phyloP scores from a whole-genome alignment of 2,329 filamentous ascomycete genomes.

The Lasiodiplodia hormozganensis region DNA sequence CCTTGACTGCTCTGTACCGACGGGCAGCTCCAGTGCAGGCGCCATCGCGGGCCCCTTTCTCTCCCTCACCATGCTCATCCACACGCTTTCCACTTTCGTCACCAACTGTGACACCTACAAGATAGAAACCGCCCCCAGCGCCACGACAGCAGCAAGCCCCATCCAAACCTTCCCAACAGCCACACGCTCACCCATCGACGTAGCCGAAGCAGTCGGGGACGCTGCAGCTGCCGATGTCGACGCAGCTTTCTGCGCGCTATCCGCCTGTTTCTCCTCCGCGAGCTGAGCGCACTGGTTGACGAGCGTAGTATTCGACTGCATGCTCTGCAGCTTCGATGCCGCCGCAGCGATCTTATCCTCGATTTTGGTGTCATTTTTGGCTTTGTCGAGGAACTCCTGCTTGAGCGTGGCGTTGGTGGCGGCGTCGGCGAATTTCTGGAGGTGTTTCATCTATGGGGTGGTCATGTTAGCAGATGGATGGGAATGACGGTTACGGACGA shows the following conservation, averaged over 20 bases:
- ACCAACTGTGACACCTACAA: background rate
- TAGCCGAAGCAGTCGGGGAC: background rate
- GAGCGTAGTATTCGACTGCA: constrained; percentile 7
- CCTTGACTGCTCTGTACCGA: too few relatives aligned
- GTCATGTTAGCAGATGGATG: background rate
- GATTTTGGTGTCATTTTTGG: constrained; percentile 12
- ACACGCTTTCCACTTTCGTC: too few relatives aligned
- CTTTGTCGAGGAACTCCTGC: constrained; percentile 12
- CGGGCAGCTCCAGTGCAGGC: too few relatives aligned
- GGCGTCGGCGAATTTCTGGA: constrained; percentile 11
- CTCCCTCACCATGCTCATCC: too few relatives aligned
- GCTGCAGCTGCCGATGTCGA: background rate
- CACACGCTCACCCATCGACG: background rate
- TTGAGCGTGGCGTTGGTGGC: constrained; percentile 7
- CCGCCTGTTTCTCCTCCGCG: constrained; percentile 1
- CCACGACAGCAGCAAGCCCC: background rate
- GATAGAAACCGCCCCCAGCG: background rate
- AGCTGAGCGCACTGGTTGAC: background rate
- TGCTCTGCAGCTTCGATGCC: background rate
- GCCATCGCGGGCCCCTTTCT: too few relatives aligned
- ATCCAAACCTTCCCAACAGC: constrained; percentile 1
- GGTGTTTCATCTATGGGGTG: background rate
- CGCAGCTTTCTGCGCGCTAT: constrained; percentile 3
- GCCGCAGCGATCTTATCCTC: constrained; percentile 1
- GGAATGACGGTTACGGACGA: too few relatives aligned